Evolutionary conservation across 2,329 filamentous ascomycete genomes (phyloP).

Genomic region (Botrytis tulipae): DNA sequence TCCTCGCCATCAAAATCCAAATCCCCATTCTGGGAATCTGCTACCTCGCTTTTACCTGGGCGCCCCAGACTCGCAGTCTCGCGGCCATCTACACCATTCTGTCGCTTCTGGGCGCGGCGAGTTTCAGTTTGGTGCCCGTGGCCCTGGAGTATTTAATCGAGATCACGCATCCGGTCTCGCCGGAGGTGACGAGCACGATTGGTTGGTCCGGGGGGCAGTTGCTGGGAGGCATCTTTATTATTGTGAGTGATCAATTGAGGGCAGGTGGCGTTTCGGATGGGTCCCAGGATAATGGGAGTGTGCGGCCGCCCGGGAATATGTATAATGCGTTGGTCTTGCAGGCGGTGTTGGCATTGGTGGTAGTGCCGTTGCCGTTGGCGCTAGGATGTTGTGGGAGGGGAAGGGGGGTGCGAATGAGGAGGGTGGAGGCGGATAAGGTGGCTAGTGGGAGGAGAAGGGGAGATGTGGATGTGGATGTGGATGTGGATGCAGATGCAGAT

Average conservation of each 20-base stretch:
- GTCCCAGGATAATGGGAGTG: constrained; percentile 44
- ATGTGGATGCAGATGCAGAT: neutral
- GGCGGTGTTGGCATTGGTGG: constrained; percentile 64
- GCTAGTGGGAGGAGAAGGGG: constrained; percentile 10
- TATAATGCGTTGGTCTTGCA: constrained; percentile 73
- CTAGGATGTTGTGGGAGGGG: constrained; percentile 67
- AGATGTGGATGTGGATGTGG: neutral
- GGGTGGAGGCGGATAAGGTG: constrained; percentile 43
- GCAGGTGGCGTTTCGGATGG: constrained; percentile 39
- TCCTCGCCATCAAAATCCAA: constrained; percentile 68
- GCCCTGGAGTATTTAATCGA: constrained; percentile 85
- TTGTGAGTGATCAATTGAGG: constrained; percentile 75
- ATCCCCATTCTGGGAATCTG: constrained; percentile 70
- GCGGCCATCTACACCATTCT: constrained; percentile 73
- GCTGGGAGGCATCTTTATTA: constrained; percentile 78
- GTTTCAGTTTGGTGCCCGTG: constrained; percentile 78
- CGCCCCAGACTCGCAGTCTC: constrained; percentile 57
- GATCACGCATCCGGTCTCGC: constrained; percentile 80
- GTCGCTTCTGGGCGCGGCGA: constrained; percentile 72
- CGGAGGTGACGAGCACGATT: constrained; percentile 79
- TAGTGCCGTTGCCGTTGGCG: constrained; percentile 64
- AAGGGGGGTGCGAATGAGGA: constrained; percentile 51
- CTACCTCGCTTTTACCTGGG: constrained; percentile 81
- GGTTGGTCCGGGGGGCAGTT: constrained; percentile 88
- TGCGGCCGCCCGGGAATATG: constrained; percentile 68